Evolutionary conservation across 129 eudicot genomes (phyloP), one percentile per base, ranked within the genome.

Genomic region (Kitagawia praeruptora): DNA sequence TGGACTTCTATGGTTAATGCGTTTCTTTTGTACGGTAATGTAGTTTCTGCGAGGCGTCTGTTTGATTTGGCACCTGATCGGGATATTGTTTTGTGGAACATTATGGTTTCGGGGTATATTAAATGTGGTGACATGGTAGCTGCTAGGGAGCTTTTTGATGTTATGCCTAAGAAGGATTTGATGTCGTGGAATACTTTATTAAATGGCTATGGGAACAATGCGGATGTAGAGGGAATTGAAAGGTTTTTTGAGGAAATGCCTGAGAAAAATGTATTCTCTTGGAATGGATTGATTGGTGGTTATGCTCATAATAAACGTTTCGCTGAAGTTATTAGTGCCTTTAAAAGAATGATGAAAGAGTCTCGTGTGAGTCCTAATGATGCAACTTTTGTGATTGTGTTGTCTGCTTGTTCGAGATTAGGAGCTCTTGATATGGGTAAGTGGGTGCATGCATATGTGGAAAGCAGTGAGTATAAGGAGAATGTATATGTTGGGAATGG

Each of bases 181-280:
- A 90, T 92, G 90, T 87, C 96, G 21, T 92, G 90, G 89, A 92
- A 92, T 56, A 92, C 98, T 81, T 74, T 92, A 85, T 72, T 92
- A 66, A 85, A 85, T 40, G 96, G 93, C 44, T 92, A 87, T 70
- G 90, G 89, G 8, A 87, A 90, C 54, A 88, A 87, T 69, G 91
- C 85, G 23, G 89, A 92, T 79, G 73, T 90, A 80, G 92, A 86
- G 49, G 90, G 90, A 61, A 84, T 89, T 64, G 82, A 88, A 84
- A 83, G 40, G 13, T 78, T 92, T 51, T 92, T 92, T 82, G 81
- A 88, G 42, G 83, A 84, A 41, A 92, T 92, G 93, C 87, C 85
- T 0, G 90, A 81, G 86, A 92, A 76, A 81, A 90, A 90, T 81
- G 82, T 88, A 47, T 92, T 88, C 81, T 90, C 93, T 34, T 92